Percentiles rank a stretch among this genome's conserved stretches.
phyloP scores from a whole-genome alignment of 2,329 filamentous ascomycete genomes.

The Lasiodiplodia sp. region DNA sequence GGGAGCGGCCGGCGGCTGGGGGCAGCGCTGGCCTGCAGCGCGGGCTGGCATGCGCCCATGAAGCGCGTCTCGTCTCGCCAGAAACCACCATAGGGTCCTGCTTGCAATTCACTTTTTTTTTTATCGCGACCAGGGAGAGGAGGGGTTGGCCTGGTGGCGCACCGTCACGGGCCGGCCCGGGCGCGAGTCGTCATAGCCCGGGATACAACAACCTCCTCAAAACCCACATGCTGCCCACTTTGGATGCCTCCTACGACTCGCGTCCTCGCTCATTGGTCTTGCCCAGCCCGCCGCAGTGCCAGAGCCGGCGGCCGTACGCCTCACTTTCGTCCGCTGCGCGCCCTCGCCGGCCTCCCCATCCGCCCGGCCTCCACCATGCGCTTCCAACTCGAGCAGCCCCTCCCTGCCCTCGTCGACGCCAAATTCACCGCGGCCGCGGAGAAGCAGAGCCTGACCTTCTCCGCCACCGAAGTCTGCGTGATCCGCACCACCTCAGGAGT shows the following conservation, averaged over 20 bases:
- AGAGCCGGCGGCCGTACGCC: slow-evolving; percentile 23
- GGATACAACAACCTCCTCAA: slow-evolving; percentile 24
- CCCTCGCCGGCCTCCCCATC: slow-evolving; percentile 22
- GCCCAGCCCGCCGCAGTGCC: slow-evolving; percentile 17
- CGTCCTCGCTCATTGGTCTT: slow-evolving; percentile 28
- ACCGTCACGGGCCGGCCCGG: slow-evolving; percentile 12
- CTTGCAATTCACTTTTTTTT: not conserved
- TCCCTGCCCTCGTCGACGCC: slow-evolving; percentile 46
- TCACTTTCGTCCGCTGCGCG: slow-evolving; percentile 26
- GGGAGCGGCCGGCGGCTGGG: not conserved
- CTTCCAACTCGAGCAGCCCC: slow-evolving; percentile 43
- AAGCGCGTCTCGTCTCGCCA: not conserved
- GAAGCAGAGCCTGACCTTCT: slow-evolving; percentile 46
- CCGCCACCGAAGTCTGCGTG: slow-evolving; percentile 48
- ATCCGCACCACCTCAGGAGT: slow-evolving; percentile 46
- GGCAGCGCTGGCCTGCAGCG: not conserved
- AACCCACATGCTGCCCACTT: slow-evolving; percentile 25
- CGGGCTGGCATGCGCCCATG: not conserved
- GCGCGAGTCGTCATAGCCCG: slow-evolving; percentile 23
- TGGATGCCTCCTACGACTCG: slow-evolving; percentile 27
- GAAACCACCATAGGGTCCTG: slow-evolving; percentile 1
- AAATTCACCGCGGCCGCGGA: slow-evolving; percentile 48
- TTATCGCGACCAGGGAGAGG: slow-evolving; percentile 11
- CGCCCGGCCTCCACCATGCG: slow-evolving; percentile 37
- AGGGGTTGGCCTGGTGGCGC: slow-evolving; percentile 14